Base-by-base conservation (phyloP, 208 protist genomes). In the Trypanosoma vivax region DNA sequence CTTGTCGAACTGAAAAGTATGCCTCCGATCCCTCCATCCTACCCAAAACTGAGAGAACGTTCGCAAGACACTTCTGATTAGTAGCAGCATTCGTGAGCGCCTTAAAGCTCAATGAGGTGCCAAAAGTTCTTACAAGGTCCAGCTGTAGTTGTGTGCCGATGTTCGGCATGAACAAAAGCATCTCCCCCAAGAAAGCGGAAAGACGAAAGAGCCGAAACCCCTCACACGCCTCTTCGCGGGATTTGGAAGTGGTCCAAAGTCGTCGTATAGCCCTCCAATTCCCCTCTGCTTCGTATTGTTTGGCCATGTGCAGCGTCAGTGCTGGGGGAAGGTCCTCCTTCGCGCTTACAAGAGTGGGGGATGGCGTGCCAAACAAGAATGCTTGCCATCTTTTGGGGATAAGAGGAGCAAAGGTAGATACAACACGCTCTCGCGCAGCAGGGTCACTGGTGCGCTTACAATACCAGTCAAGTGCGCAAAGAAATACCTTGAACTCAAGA, bases 1-100 rank as follows among this genome's bases (percentile, higher is more conserved):
- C 28, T 14, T 58, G 29, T 31, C 73, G 64, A 34, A 65, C 33
- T 10, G 73, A 76, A 51, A 65, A 60, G 48, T 91, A 91, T 1
- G 77, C 61, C 13, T 70, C 57, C 40, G 67, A 29, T 5, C 83
- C 83, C 25, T 68, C 28, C 77, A 86, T 86, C 14, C 47, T 2
- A 11, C 51, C 40, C 23, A 91, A 69, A 18, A 81, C 40, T 2
- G 25, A 25, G 24, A 84, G 13, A 14, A 73, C 48, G 21, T n/a
- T 37, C 31, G 45, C 30, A 19, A 64, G 58, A 16, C 65, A 69
- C 5, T 11, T n/a, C 16, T 0, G 13, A n/a, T 39, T 54, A 29
- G 27, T 41, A 33, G 72, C 71, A 55, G 65, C 61, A 41, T 35
- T 51, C 21, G 21, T 42, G 5, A 74, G 53, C 40, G 50, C 27